A percentile compares a stretch with the other conserved stretches of the same genome.
Conservation (phyloP, 2,329 filamentous ascomycete species). For the Arthrobotrys sinensis region DNA sequence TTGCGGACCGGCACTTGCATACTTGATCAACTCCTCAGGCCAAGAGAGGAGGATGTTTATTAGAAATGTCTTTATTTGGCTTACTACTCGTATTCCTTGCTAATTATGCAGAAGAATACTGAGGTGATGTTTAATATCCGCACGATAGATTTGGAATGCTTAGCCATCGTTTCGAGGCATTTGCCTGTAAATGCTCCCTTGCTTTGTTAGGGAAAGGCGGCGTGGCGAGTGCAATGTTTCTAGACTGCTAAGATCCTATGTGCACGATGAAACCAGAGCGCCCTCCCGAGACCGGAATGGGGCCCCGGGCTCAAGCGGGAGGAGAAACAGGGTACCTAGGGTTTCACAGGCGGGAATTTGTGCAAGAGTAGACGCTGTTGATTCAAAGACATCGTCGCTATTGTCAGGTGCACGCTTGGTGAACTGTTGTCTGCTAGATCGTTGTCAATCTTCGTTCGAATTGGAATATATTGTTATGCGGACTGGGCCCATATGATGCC, state of each 20-base stretch:
- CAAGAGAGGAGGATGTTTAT: slow-evolving; percentile 23
- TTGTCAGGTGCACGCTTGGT: neutral
- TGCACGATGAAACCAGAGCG: slow-evolving; percentile 38
- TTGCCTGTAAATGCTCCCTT: slow-evolving; percentile 39
- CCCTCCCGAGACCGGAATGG: slow-evolving; percentile 19
- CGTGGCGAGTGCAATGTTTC: slow-evolving; percentile 32
- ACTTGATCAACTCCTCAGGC: slow-evolving; percentile 8
- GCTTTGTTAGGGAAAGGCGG: slow-evolving; percentile 13
- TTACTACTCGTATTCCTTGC: neutral
- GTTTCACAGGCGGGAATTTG: slow-evolving; percentile 20
- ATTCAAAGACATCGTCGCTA: slow-evolving; percentile 1
- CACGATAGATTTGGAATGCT: slow-evolving; percentile 60
- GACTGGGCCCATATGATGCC: neutral
- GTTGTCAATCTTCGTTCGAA: neutral
- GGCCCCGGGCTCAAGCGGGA: slow-evolving; percentile 11
- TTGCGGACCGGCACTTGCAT: slow-evolving; percentile 2
- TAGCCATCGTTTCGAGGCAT: slow-evolving; percentile 43
- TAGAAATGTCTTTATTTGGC: neutral
- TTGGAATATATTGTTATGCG: slow-evolving; percentile 13
- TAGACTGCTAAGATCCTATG: neutral
- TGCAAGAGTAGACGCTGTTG: slow-evolving; percentile 3
- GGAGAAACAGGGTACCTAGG: neutral
- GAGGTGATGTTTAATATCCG: slow-evolving; percentile 54
- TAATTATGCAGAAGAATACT: slow-evolving; percentile 22
- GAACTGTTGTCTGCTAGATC: slow-evolving; percentile 1